Conservation (phyloP, 331 rosid genomes). For the Telfairia occidentalis region DNA sequence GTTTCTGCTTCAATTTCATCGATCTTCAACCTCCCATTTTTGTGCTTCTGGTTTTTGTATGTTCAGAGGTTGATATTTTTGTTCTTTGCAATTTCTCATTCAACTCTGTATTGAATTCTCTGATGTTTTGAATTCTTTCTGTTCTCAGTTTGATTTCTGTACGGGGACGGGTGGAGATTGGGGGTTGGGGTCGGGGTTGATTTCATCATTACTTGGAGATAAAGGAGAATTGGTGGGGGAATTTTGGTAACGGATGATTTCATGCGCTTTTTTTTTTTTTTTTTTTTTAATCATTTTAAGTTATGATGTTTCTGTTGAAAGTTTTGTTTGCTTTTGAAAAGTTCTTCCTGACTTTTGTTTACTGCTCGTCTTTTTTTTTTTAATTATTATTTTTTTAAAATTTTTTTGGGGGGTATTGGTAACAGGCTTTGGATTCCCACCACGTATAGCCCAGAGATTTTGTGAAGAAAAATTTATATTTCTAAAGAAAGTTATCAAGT, state of each 20-base stretch:
- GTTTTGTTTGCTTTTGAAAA: conserved; percentile 15
- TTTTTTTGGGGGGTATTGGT: conserved; percentile 1
- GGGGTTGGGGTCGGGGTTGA: neutral
- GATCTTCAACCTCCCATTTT: neutral
- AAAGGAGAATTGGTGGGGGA: conserved; percentile 13
- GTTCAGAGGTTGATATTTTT: neutral
- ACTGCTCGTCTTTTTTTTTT: neutral
- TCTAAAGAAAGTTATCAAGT: neutral
- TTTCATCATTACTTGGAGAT: conserved; percentile 9
- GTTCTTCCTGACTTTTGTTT: conserved; percentile 10
- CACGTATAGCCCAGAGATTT: conserved; percentile 5
- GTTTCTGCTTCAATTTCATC: neutral
- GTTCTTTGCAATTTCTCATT: neutral
- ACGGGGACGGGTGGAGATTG: neutral
- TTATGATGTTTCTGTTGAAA: conserved; percentile 15
- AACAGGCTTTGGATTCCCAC: conserved; percentile 11
- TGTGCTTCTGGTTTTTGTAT: neutral
- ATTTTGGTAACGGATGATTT: neutral
- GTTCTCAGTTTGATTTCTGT: no score
- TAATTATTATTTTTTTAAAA: no score
- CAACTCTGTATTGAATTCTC: neutral
- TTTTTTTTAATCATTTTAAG: neutral
- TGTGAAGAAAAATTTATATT: neutral
- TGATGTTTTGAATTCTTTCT: neutral
- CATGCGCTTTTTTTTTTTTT: neutral